Evolutionary conservation across 352 stramenopile genomes (phyloP), one percentile per base, ranked within the genome.

Genomic region (Thalassiosira gravida): DNA sequence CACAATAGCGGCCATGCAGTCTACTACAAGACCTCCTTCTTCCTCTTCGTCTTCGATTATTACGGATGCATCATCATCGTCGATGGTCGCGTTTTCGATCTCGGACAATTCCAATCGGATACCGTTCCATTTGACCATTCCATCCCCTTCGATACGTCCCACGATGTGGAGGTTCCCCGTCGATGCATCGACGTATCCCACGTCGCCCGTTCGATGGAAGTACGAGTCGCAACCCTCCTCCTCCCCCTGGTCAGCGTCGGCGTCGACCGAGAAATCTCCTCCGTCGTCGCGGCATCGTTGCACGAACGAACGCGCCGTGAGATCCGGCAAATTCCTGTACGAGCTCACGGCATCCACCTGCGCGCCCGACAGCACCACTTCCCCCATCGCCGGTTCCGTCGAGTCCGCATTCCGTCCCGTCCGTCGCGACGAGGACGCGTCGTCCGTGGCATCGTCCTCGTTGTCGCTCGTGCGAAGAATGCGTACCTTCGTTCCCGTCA

Each of bases 111-210:
- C 89, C 1, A 93, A 67, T 3, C 89, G 67, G 24, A 93, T 75
- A 22, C 89, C 89, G 68, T 93, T 92, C 2, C 90, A 74, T 73
- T 93, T 93, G 0, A 93, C 77, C 86, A 91, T 91, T 1, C 82
- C 86, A 76, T 93, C 82, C n/a, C 85, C 83, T 46, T 77, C 62
- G 64, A 93, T 93, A 25, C 89, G 67, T 44, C 89, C 89, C 13
- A 84, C 37, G 57, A 93, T 85, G 37, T 76, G 55, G 13, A 90
- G 53, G 24, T 77, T 56, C 6, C 72, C 64, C 29, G 67, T 79
- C 3, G 16, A 32, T 25, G 37, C 16, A 66, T 91, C 42, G n/a
- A 91, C 69, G 53, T 82, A 89, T 37, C 89, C 89, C 24, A 82
- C 55, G 64, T 93, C 89, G 29, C 89, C 89, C 2, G 89, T 92